Percentiles rank a stretch among this genome's conserved stretches.
These are phyloP conservation scores for Brettanomyces sp. DNA, from an alignment of 805 yeast species.

Conservation along the genomic window DNA sequence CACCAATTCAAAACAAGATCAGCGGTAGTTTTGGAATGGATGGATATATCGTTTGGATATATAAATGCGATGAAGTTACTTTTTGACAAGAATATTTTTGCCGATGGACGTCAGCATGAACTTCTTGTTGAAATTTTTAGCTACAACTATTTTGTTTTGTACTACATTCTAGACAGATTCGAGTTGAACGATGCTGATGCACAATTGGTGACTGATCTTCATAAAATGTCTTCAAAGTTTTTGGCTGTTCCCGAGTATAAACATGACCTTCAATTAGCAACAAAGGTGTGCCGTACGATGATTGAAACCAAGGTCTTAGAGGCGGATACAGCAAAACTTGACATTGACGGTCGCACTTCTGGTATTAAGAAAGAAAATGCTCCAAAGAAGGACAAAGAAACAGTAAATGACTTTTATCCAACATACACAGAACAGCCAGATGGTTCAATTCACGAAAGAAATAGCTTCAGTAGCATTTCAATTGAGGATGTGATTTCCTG, in stretches of 20 bases:
- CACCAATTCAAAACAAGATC: neutral
- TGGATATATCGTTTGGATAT: constrained; percentile 15
- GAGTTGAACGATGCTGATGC: constrained; percentile 9
- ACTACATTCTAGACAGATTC: constrained; percentile 8
- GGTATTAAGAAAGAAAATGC: too few species aligned
- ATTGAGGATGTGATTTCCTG: too few species aligned
- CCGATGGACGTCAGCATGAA: constrained; percentile 11
- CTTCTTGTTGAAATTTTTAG: constrained; percentile 12
- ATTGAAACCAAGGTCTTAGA: neutral
- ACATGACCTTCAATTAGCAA: constrained; percentile 9
- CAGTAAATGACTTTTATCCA: too few species aligned
- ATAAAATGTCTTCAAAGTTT: constrained; percentile 6
- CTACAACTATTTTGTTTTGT: constrained; percentile 13
- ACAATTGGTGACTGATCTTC: constrained; percentile 8
- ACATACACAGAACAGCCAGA: too few species aligned
- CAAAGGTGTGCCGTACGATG: constrained; percentile 9
- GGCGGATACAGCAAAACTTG: neutral
- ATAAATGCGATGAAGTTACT: constrained; percentile 11
- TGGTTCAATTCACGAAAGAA: too few species aligned
- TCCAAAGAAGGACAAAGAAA: too few species aligned
- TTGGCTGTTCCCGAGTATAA: constrained; percentile 6
- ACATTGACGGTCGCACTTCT: too few species aligned
- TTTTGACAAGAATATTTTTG: constrained; percentile 6
- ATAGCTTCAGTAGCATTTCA: too few species aligned
- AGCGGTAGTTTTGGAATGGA: constrained; percentile 8